phyloP scores from a whole-genome alignment of 2,329 filamentous ascomycete species.

The Aspergillus sp. region DNA sequence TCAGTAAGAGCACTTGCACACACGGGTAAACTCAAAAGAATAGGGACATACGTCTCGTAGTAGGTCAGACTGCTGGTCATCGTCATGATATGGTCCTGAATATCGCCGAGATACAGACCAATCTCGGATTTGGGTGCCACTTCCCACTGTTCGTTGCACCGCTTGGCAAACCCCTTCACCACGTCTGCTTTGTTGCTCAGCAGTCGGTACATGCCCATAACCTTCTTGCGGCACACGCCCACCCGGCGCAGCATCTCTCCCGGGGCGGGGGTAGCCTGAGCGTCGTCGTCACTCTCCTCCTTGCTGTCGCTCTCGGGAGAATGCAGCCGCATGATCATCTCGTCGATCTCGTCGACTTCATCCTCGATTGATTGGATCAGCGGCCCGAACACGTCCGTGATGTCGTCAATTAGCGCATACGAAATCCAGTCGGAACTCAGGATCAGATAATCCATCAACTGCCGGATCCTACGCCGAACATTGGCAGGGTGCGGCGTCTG shows the following conservation, averaged over 20 bases:
- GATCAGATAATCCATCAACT: constrained; percentile 89
- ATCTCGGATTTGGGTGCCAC: constrained; percentile 94
- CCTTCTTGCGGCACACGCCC: constrained; percentile 91
- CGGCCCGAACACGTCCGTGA: constrained; percentile 92
- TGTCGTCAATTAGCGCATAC: constrained; percentile 96
- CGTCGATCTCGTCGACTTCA: constrained; percentile 96
- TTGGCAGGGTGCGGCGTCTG: constrained; percentile 95
- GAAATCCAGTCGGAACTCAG: constrained; percentile 97
- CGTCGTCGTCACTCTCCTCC: constrained; percentile 30
- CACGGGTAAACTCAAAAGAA: not conserved
- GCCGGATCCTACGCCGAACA: constrained; percentile 86
- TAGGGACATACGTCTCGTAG: constrained; percentile 76
- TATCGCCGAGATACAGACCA: constrained; percentile 95
- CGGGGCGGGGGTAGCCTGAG: constrained; percentile 47
- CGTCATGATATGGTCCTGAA: constrained; percentile 97
- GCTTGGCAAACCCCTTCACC: constrained; percentile 97
- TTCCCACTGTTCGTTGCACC: constrained; percentile 97
- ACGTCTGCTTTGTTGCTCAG: constrained; percentile 97
- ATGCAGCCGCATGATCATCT: constrained; percentile 81
- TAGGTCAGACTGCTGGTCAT: constrained; percentile 97
- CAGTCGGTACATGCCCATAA: constrained; percentile 91
- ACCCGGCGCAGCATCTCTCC: constrained; percentile 88
- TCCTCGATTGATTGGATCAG: constrained; percentile 91
- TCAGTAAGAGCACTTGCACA: constrained; percentile 11
- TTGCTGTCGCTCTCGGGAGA: constrained; percentile 47